Conservation (phyloP, 805 yeast species). For the Suhomyces sp. region DNA sequence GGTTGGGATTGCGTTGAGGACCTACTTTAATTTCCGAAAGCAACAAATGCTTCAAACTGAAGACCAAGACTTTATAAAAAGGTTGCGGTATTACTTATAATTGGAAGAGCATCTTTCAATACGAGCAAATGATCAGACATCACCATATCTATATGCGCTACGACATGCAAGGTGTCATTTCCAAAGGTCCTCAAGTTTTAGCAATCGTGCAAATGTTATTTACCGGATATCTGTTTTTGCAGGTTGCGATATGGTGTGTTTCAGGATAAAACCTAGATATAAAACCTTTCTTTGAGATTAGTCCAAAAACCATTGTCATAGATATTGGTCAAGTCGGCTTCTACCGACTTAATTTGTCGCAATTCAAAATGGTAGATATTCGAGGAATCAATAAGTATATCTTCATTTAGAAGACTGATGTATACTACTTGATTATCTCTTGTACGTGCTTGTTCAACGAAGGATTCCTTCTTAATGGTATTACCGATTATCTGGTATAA, state of each 20-base stretch:
- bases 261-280: not conserved
- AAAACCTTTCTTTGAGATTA: constrained; percentile 37
- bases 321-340: constrained; percentile 37
- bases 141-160: no score
- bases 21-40: no score
- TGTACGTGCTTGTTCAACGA: constrained; percentile 13
- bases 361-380: constrained; percentile 14
- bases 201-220: no score
- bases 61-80: no score
- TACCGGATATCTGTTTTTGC: no score
- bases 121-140: no score
- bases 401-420: constrained; percentile 28
- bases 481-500: constrained; percentile 8
- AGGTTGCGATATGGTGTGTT: not conserved
- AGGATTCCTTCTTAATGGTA: constrained; percentile 9
- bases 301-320: constrained; percentile 50
- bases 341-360: constrained; percentile 22
- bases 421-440: constrained; percentile 20
- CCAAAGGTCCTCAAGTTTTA: no score
- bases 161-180: no score
- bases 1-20: constrained; percentile 11
- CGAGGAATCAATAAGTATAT: constrained; percentile 14
- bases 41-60: no score
- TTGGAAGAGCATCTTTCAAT: no score
- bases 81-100: no score